A percentile compares a stretch with the other conserved stretches of the same genome.
These are phyloP conservation scores for Cochlearia excelsa DNA, from an alignment of 345 rosid genomes.

Conservation along the genomic window DNA sequence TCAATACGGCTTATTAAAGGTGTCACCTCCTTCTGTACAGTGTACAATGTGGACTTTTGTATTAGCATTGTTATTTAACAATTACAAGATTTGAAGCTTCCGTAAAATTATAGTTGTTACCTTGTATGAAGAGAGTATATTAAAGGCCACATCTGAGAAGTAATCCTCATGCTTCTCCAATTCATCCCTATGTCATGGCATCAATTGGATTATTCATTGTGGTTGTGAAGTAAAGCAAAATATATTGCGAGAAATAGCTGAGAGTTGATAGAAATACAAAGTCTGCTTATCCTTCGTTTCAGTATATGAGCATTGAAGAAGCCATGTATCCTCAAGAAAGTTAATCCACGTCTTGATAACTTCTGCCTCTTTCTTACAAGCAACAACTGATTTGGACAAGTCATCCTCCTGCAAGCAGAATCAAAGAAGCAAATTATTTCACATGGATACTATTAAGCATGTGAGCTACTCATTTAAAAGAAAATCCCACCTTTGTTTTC, in stretches of 20 bases:
- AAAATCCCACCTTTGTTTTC: conserved; percentile 61
- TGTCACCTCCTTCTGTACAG: conserved; percentile 59
- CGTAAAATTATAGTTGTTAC: conserved; percentile 36
- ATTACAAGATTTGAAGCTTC: conserved; percentile 15
- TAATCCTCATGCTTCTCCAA: conserved; percentile 80
- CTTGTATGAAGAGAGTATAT: conserved; percentile 72
- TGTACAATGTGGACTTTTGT: conserved; percentile 34
- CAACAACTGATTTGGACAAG: conserved; percentile 65
- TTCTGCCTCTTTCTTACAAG: conserved; percentile 72
- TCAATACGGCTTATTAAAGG: conserved; percentile 68
- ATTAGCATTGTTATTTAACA: conserved; percentile 16
- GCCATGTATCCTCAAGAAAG: conserved; percentile 93
- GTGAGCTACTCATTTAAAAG: conserved; percentile 15
- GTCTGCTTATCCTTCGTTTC: conserved; percentile 72
- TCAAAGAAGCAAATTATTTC: conserved; percentile 23
- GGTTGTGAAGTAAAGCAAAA: conserved; percentile 11
- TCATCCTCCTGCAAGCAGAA: conserved; percentile 72
- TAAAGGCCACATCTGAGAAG: conserved; percentile 61
- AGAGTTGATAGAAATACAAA: conserved; percentile 52
- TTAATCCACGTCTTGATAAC: conserved; percentile 86
- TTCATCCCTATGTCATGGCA: conserved; percentile 56
- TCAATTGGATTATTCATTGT: conserved; percentile 8
- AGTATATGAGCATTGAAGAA: conserved; percentile 57
- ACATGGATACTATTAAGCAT: neutral
- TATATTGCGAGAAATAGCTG: conserved; percentile 19